These are phyloP conservation scores for Vitis labrusca DNA, from an alignment of 164 flowering plant species.

Conservation along the genomic window DNA sequence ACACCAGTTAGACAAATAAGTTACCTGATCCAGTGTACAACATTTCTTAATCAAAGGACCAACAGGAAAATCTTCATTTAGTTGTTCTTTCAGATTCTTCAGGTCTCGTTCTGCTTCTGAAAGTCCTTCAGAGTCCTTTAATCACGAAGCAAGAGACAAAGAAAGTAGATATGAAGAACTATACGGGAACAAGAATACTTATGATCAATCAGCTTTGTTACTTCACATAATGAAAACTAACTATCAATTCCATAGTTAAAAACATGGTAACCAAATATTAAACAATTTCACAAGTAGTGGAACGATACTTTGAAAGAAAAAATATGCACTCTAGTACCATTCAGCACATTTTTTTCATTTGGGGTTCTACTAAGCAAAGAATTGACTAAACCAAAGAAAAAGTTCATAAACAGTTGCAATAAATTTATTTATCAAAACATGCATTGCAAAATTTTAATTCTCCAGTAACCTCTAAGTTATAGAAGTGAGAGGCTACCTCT, in stretches of 20 bases:
- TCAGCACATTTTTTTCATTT: too few species aligned
- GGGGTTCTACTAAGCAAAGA: too few species aligned
- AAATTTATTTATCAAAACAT: too few species aligned
- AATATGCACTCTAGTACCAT: neutral
- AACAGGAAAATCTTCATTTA: constrained; percentile 78
- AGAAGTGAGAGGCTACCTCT: constrained; percentile 46
- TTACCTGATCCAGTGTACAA: constrained; percentile 91
- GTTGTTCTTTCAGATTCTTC: constrained; percentile 80
- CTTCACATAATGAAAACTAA: neutral
- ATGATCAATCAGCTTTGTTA: neutral
- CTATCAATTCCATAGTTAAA: too few species aligned
- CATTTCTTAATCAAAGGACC: constrained; percentile 88
- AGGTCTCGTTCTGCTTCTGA: constrained; percentile 70
- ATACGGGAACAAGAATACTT: neutral
- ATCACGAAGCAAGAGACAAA: constrained; percentile 14
- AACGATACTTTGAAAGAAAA: too few species aligned
- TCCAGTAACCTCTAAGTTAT: neutral
- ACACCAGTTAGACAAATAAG: neutral
- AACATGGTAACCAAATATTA: too few species aligned
- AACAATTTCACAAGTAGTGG: too few species aligned
- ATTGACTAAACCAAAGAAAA: too few species aligned
- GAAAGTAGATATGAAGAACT: neutral
- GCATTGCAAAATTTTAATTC: neutral
- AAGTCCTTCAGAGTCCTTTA: constrained; percentile 82
- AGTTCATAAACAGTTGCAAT: too few species aligned